Evolutionary conservation across 2,329 filamentous ascomycete genomes (phyloP), one percentile per base, ranked within the genome.

Genomic region (Fusarium duplospermum): DNA sequence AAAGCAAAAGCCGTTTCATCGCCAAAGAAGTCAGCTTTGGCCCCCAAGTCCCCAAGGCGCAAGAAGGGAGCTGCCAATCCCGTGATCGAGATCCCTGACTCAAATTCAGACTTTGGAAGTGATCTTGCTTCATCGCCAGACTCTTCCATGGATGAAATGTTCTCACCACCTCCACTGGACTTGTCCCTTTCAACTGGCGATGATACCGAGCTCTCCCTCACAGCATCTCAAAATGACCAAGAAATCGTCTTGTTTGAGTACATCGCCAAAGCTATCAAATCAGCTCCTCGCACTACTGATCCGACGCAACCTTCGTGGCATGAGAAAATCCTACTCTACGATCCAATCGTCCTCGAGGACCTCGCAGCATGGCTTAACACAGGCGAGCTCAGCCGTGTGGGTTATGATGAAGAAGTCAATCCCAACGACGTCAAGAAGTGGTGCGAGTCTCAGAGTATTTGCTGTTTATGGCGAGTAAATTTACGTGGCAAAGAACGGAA

Each of bases 311-410:
- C 90, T 16, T 94, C 90, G 3, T 98, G 95, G 94, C 88, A 97
- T 76, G 94, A 98, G 82, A 97, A 95, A 83, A 98, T 99, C 56
- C 86, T 98, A 7, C 90, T 98, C 80, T 98, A 97, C 80, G 95
- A 98, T 77, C 94, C 96, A 0, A 93, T 99, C 50, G 88, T 96
- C 2, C 83, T 98, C 0, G 96, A 98, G 82, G 95, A 98, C 74
- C 85, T 99, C 16, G 89, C 95, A 0, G 83, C 85, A 0, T 98
- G 95, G 93, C 83, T 98, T 18, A 98, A 98, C 76, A 88, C 88
- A 4, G 92, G 92, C 14, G 89, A 90, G 27, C 83, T 95, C 52
- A 87, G 87, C 14, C 85, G 86, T 4, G 88, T 90, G 1, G 90
- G 90, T 0, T 93, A 89, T 76, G 92, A 94, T 73, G 87, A 87